Evolutionary conservation across 1,284 basidiomycete species (phyloP).

Genomic region (Vanrija humicola): DNA sequence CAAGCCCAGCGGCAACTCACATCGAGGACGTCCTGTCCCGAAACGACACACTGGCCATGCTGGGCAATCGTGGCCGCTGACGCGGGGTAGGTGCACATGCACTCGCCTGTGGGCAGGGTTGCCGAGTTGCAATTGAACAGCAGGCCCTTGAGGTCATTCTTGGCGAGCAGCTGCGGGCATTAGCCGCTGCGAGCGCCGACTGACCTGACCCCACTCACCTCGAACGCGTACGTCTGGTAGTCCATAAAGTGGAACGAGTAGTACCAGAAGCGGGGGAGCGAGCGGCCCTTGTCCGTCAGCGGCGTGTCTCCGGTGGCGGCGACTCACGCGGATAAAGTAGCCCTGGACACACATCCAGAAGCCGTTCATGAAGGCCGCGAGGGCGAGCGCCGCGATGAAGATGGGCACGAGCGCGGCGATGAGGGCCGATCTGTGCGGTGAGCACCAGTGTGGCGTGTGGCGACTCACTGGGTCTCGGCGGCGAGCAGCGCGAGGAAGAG

Average conservation of each 20-base stretch:
- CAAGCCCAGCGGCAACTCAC: constrained; percentile 3
- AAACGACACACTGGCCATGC: constrained; percentile 45
- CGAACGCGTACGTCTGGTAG: constrained; percentile 53
- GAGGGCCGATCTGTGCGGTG: constrained; percentile 42
- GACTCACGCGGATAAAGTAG: constrained; percentile 9
- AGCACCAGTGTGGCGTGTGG: too few relatives aligned
- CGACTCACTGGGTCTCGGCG: constrained; percentile 55
- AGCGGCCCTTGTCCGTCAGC: constrained; percentile 3
- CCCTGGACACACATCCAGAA: constrained; percentile 58
- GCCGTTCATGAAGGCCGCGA: constrained; percentile 58
- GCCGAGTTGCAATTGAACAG: constrained; percentile 50
- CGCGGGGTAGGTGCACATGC: constrained; percentile 12
- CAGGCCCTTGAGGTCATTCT: constrained; percentile 57
- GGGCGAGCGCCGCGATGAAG: constrained; percentile 61
- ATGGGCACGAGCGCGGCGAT: constrained; percentile 58
- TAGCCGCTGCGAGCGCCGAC: too few relatives aligned
- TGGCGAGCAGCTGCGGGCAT: constrained; percentile 30
- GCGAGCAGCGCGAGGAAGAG: constrained; percentile 58
- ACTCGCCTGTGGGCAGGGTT: constrained; percentile 5
- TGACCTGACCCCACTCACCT: constrained; percentile 6
- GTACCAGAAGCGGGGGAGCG: constrained; percentile 16
- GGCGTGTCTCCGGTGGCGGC: background rate
- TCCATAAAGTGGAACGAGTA: constrained; percentile 28
- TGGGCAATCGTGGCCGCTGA: constrained; percentile 47
- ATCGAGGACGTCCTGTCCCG: constrained; percentile 34